phyloP scores from a whole-genome alignment of 345 rosid species.

The Adansonia digitata region DNA sequence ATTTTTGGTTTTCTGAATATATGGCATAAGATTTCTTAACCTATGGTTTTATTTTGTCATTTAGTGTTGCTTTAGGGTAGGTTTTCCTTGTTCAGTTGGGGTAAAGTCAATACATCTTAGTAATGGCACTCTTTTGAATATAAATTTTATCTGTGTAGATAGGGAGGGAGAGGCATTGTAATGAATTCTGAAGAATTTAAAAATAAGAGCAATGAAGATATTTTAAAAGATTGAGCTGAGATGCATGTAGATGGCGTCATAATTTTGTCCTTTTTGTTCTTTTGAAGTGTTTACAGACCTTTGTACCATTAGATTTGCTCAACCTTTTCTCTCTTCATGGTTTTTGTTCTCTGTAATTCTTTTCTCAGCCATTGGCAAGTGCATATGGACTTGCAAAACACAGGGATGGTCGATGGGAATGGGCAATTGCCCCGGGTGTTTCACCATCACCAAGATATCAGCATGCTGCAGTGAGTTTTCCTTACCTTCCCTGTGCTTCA shows the following conservation, averaged over 20 bases:
- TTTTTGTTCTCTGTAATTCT: neutral
- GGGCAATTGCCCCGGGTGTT: slow-evolving; percentile 99
- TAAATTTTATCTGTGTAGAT: neutral
- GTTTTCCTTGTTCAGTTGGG: neutral
- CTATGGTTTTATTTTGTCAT: neutral
- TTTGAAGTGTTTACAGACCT: neutral
- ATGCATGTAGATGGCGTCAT: neutral
- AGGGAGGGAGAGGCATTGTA: neutral
- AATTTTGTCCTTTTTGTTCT: neutral
- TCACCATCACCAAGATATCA: slow-evolving; percentile 99
- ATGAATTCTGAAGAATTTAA: neutral
- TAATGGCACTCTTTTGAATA: neutral
- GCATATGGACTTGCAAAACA: slow-evolving; percentile 99
- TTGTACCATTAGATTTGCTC: slow-evolving; percentile 11
- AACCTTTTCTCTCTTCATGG: neutral
- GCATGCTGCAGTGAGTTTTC: slow-evolving; percentile 89
- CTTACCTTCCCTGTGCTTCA: neutral
- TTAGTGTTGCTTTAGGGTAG: neutral
- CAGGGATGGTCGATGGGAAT: slow-evolving; percentile 99
- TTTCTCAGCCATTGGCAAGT: slow-evolving; percentile 77
- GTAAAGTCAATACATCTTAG: neutral
- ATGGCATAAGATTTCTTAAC: neutral
- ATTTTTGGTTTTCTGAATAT: neutral
- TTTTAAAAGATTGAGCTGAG: neutral
- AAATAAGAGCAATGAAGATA: neutral